Evolutionary conservation across 495 filamentous ascomycete genomes (phyloP).

Genomic region (Hapsidospora chrysogenum): DNA sequence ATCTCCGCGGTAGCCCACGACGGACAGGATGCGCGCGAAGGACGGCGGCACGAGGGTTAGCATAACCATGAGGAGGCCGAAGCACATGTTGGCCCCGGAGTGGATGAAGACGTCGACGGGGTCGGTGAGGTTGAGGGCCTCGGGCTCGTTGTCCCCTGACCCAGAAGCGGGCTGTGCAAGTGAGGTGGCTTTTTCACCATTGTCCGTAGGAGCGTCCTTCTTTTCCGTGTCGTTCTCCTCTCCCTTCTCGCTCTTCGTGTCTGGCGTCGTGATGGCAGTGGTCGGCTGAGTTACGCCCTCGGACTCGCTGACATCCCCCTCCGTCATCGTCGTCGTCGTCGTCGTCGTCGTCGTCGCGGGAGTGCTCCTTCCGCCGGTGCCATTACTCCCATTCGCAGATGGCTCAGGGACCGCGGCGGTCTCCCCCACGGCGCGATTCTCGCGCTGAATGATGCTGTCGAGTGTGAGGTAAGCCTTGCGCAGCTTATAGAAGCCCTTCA

Average conservation of each 20-base stretch:
- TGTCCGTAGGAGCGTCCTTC: neutral
- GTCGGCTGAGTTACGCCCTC: no score
- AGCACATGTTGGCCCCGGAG: constrained; percentile 76
- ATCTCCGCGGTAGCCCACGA: constrained; percentile 88
- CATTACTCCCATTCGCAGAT: no score
- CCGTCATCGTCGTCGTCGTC: neutral
- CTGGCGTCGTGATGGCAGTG: neutral
- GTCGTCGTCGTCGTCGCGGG: neutral
- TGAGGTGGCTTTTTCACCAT: constrained; percentile 1
- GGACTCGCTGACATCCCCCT: neutral
- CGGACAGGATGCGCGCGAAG: constrained; percentile 64
- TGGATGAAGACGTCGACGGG: constrained; percentile 75
- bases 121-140: constrained; percentile 48
- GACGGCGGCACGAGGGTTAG: constrained; percentile 84
- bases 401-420: no score
- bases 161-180: no score
- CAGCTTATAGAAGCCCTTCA: constrained; percentile 86
- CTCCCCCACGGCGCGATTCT: constrained; percentile 19
- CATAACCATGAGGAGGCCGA: constrained; percentile 68
- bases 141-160: constrained; percentile 23
- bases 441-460: constrained; percentile 46
- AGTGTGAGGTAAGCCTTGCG: constrained; percentile 79
- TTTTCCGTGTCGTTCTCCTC: constrained; percentile 1
- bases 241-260: neutral
- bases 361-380: no score